Evolutionary conservation across 2,329 filamentous ascomycete species (phyloP).

Genomic region (Canariomyces notabilis): DNA sequence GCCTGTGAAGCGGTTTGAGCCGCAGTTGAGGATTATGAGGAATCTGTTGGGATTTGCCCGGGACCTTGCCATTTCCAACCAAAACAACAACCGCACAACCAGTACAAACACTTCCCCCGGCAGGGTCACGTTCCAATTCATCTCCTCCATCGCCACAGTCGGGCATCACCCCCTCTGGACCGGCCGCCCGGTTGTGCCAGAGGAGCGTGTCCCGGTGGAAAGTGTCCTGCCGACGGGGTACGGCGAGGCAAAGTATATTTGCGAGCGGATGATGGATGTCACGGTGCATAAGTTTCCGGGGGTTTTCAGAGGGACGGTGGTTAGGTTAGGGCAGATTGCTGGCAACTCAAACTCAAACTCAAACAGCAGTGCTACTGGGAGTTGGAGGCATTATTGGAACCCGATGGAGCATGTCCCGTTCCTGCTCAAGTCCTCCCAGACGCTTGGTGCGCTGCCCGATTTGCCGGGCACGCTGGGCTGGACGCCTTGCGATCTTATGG

Average conservation of each 20-base stretch:
- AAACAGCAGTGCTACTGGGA: too few relatives aligned
- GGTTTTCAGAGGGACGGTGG: constrained; percentile 38
- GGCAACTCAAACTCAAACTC: constrained; percentile 43
- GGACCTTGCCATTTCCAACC: too few relatives aligned
- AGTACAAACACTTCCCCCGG: background rate
- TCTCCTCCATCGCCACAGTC: constrained; percentile 39
- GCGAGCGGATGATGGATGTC: constrained; percentile 45
- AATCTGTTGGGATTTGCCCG: constrained; percentile 42
- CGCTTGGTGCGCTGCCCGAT: constrained; percentile 37
- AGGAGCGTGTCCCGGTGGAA: constrained; percentile 36
- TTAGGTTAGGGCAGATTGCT: constrained; percentile 48
- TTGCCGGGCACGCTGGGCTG: constrained; percentile 38
- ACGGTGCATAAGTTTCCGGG: constrained; percentile 40
- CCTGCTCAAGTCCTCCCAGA: constrained; percentile 46
- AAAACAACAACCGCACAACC: too few relatives aligned
- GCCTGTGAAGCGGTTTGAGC: constrained; percentile 34
- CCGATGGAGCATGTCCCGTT: constrained; percentile 46
- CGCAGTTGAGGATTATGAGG: constrained; percentile 41
- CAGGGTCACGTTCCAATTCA: constrained; percentile 35
- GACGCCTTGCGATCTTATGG: constrained; percentile 40
- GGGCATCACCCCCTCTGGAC: constrained; percentile 28
- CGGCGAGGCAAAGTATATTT: constrained; percentile 46
- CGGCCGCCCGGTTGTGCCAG: constrained; percentile 34
- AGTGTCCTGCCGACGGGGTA: constrained; percentile 44
- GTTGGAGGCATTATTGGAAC: constrained; percentile 52